Evolutionary conservation across 257 asterid species (phyloP), one percentile per base, ranked within the genome.

Genomic region (Nicotiana noctiflora): DNA sequence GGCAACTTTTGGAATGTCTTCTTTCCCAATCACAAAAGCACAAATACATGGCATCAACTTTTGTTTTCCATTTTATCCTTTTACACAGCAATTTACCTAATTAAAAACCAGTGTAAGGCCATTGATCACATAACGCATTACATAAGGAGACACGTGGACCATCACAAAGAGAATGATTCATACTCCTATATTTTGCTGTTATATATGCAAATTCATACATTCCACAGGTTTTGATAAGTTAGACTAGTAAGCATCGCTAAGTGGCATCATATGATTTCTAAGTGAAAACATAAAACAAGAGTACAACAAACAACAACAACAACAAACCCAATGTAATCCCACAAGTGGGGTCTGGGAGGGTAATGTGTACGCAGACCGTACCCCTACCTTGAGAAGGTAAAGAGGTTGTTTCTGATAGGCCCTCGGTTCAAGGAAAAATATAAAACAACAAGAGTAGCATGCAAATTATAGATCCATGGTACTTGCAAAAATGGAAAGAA

Each of bases 261-360:
- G 78, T 46, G 78, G 60, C 40, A 14, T 72, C 78, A 46, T 49
- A 70, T 70, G 77, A 70, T 46, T 21, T 21, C 59, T 70, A 44
- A 21, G 59, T 19, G 77, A 70, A 72, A 32, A 74, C 8, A 23
- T 13, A 74, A 74, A 74, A 23, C 78, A 49, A 74, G 61, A 74
- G 78, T 49, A 74, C 37, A 32, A 32, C 37, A 32, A 32, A 32
- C 37, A 32, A 32, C 6, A 32, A 32, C 37, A 32, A 32, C 6
- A 32, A 32, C 37, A 32, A 32, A 32, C 37, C 37, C 1, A 32
- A 5, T 32, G 37, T 32, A 5, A 32, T 32, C 37, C 8, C 37
- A 32, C 37, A 32, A 32, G 37, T 32, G 37, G 37, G 1, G 37
- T 32, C 37, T 32, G 8, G 37, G 37, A 32, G 8, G 37, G 37